Base-by-base conservation (phyloP, 2,329 filamentous ascomycete species). In the Alternaria tenuissima region DNA sequence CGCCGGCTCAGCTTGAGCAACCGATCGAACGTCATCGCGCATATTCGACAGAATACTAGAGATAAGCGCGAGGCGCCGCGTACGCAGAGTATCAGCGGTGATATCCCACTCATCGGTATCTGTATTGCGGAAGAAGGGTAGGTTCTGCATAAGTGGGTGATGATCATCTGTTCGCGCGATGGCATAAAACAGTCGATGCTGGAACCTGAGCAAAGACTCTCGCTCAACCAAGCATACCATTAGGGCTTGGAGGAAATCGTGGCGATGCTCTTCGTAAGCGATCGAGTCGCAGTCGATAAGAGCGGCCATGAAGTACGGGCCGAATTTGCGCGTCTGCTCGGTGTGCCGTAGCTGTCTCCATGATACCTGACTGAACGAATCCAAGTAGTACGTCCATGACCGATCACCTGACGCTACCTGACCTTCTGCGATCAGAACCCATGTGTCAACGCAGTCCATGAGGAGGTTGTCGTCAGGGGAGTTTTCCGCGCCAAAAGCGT, bases 171-270 rank as follows among this genome's bases (percentile, higher is more conserved):
- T 72, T 52, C 85, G 86, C 32, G 88, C 70, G 36, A 90, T 70
- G 3, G 81, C 80, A n/a, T 80, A 76, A 0, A 87, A 86, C 7
- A 89, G 79, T 24, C 78, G 75, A 71, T 89, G 82, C 68, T 90
- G 88, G 62, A 85, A 88, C 66, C 88, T 88, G 43, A 90, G 79
- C 75, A 84, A 80, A 3, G 87, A 85, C 52, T 86, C 84, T 49
- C 87, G 81, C 66, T 89, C 88, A 3, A 86, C 85, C 26, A 89
- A 73, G 14, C 81, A 86, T 12, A 81, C 76, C 36, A 89, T 68
- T 81, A 88, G 87, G 39, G 82, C 79, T 6, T 77, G 77, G n/a
- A 87, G 68, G 47, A 87, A 81, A n/a, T 81, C 79, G 5, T 76
- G 60, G 54, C 78, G 80, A 61, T 86, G 82, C 36, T 84, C 79